A percentile compares a stretch with the other conserved stretches of the same genome.
Evolutionary conservation across 2,329 filamentous ascomycete genomes (phyloP).

Genomic region (Diaporthe sp.): DNA sequence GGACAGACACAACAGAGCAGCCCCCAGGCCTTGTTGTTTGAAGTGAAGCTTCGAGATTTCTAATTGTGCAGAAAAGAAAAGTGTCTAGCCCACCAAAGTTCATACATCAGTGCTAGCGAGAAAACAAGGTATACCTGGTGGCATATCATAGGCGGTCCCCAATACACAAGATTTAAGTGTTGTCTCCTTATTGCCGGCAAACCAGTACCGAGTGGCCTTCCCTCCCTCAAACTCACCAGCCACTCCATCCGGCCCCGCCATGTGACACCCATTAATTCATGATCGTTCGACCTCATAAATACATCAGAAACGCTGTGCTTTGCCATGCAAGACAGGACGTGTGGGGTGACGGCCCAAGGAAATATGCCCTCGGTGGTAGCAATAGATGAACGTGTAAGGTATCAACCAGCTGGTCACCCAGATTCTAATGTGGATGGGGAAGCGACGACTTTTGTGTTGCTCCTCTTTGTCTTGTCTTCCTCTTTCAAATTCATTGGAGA

Average conservation of each 20-base stretch:
- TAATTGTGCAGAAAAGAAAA: background rate
- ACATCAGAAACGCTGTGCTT: constrained; percentile 40
- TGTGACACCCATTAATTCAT: constrained; percentile 28
- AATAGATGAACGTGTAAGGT: constrained; percentile 6
- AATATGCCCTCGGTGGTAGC: constrained; percentile 17
- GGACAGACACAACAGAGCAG: background rate
- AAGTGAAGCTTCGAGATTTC: background rate
- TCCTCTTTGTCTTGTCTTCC: constrained; percentile 17
- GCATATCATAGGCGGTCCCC: background rate
- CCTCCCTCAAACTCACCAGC: background rate
- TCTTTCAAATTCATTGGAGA: constrained; percentile 18
- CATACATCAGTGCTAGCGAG: background rate
- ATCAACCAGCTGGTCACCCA: constrained; percentile 35
- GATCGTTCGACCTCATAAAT: constrained; percentile 33
- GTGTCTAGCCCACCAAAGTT: background rate
- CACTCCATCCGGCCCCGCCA: background rate
- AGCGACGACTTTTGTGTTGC: constrained; percentile 29
- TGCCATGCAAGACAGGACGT: constrained; percentile 37
- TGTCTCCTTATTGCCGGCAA: background rate
- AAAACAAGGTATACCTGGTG: background rate
- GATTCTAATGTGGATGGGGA: constrained; percentile 29
- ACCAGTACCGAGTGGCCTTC: background rate
- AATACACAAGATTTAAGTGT: background rate
- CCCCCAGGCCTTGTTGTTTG: background rate
- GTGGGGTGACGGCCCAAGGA: background rate